Percentiles rank a stretch among this genome's conserved stretches.
phyloP scores from a whole-genome alignment of 176 grass and related monocot genomes.

The Saccharum spontaneum region DNA sequence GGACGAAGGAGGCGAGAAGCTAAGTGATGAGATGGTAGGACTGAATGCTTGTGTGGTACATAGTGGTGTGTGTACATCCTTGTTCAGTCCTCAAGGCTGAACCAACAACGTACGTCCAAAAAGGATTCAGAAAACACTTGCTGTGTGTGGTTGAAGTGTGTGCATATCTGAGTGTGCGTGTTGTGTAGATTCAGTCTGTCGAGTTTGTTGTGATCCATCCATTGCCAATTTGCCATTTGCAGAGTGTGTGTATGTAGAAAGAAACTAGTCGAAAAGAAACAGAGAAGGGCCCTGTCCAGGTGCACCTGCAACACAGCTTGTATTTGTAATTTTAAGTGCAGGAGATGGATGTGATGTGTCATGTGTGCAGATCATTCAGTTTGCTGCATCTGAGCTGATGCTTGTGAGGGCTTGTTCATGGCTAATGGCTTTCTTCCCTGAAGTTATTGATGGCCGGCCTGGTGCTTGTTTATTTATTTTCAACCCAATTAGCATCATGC shows the following conservation, averaged over 20 bases:
- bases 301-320: background rate
- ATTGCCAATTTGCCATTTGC: background rate
- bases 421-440: no score
- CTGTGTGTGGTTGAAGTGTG: background rate
- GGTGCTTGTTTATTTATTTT: no score
- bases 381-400: no score
- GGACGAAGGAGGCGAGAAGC: constrained; percentile 19
- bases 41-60: background rate
- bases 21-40: background rate
- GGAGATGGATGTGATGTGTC: no score
- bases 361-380: no score
- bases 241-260: background rate
- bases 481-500: no score
- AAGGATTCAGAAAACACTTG: background rate
- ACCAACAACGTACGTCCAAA: background rate
- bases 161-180: background rate
- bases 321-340: no score
- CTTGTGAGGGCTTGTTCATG: no score
- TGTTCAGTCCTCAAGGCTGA: background rate
- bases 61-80: background rate
- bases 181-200: background rate
- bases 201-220: background rate
- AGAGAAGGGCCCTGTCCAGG: background rate
- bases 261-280: background rate
- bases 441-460: no score